Base-by-base conservation (phyloP, 1,139 yeast species). In the Geotrichum fermentans region DNA sequence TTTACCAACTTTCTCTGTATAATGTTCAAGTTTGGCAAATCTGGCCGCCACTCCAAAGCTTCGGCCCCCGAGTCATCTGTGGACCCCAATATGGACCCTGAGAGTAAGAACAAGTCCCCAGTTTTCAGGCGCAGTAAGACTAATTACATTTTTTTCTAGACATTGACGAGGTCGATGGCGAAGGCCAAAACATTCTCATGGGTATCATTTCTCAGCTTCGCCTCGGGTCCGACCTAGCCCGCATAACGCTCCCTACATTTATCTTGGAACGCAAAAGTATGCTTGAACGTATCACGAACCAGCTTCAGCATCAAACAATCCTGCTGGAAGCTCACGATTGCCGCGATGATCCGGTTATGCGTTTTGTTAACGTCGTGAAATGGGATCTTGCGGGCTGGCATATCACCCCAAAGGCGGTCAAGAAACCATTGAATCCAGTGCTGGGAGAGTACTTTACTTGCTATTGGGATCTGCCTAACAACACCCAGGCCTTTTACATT, bases 311-410 rank as follows among this genome's bases (percentile, higher is more conserved):
- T 57, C 97, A 97, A 0, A 79, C 80, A 34, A 69, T 89, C 26
- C 67, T 90, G 39, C 65, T 88, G 4, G 76, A 77, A 22, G 97
- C 97, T 0, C 84, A 84, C 56, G 60, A 63, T 1, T 6, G 8
- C 8, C 55, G 59, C 13, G 63, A 66, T 2, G 88, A 85, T 59
- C 79, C 80, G 0, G 61, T 83, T 28, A 72, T 78, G 50, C 74
- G 98, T 54, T 90, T 92, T 60, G 64, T 87, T 6, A 68, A 77
- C 43, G 81, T 92, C 8, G 80, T 85, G 37, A 80, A 82, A 60
- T 92, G 96, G 96, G 90, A 90, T 63, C 73, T 92, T 64, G 80
- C 96, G 1, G 89, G 95, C 45, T 92, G 97, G 97, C 97, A 92
- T 62, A 90, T 92, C 62, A 94, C 97, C 1, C 98, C 98, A 22